Base-by-base conservation (phyloP, 1,139 yeast species). In the Debaryomyces fabryi region DNA sequence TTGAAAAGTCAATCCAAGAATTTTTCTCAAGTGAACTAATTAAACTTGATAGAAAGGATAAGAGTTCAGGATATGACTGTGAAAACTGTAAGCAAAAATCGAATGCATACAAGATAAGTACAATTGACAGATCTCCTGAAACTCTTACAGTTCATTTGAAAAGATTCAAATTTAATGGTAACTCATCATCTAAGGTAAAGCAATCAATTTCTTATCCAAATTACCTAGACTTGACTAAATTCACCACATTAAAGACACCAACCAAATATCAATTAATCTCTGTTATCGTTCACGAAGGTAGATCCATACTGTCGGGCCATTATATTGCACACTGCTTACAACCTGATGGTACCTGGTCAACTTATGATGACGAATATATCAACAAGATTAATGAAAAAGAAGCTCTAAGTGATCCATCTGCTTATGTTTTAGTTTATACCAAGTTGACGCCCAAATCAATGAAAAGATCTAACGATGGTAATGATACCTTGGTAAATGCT, bases 201-300 rank as follows among this genome's bases (percentile, higher is more conserved):
- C 95, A 91, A 58, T 84, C 88, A 39, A 91, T 93, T 50, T 76
- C 83, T 6, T 93, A 90, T 67, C 91, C 96, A 23, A 80, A 87
- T 63, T 82, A 78, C 51, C 73, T 93, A 51, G 95, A 92, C 60
- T 70, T 93, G 51, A 72, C 90, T 0, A 80, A 79, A 49, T 92
- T 79, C 64, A 80, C 89, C 35, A 69, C 79, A 2, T 55, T 60
- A 16, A 63, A 67, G 54, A 54, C 65, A 1, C 83, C 86, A 0
- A 80, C 83, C 8, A 74, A 77, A 49, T 93, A 93, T 67, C 86
- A 85, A 63, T 76, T 93, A 52, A 77, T 82, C n/a, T 83, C 93
- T 16, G 97, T 92, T 18, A 88, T 92, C 52, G 92, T 91, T 15
- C 99, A 93, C 64, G 96, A 90, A 62, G 99, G 99, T 36, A 79